Conservation (phyloP, 2,329 filamentous ascomycete species). For the Fonsecaea pugnacius region DNA sequence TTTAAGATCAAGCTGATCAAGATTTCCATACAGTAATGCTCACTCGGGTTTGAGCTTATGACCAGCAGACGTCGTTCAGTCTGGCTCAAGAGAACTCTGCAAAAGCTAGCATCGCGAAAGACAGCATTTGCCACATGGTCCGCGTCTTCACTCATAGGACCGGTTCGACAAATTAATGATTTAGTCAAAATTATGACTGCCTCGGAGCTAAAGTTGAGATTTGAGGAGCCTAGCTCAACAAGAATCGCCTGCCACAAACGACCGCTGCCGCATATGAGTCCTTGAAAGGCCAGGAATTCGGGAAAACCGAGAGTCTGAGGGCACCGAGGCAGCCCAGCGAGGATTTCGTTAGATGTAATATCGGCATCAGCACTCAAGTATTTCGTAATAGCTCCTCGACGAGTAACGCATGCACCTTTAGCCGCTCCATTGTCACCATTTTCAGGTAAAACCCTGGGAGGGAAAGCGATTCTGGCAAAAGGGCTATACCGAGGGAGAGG, state of each 20-base stretch:
- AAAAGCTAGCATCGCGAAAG: conserved; percentile 18
- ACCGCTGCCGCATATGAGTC: conserved; percentile 49
- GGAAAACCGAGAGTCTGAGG: conserved; percentile 53
- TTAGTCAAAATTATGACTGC: conserved; percentile 55
- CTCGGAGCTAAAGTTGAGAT: conserved; percentile 64
- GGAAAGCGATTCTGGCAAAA: conserved; percentile 44
- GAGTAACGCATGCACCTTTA: neutral
- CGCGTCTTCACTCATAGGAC: conserved; percentile 55
- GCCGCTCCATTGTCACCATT: neutral
- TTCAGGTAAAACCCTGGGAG: conserved; percentile 34
- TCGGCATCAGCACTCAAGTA: conserved; percentile 43
- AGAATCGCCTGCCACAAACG: conserved; percentile 56
- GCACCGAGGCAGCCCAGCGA: conserved; percentile 54
- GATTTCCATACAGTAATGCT: conserved; percentile 62
- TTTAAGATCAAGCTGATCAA: conserved; percentile 59
- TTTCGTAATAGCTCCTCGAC: neutral
- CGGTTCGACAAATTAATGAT: conserved; percentile 55
- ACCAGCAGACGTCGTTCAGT: conserved; percentile 52
- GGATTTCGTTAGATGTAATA: conserved; percentile 55
- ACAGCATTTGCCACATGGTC: conserved; percentile 10
- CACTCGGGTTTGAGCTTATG: conserved; percentile 63
- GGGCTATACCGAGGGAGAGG: conserved; percentile 44
- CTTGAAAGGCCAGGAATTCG: conserved; percentile 56
- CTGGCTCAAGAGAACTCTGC: conserved; percentile 42
- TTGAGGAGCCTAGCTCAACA: conserved; percentile 56